Conservation (phyloP, 176 grass and related monocot species). For the Musa acuminata region DNA sequence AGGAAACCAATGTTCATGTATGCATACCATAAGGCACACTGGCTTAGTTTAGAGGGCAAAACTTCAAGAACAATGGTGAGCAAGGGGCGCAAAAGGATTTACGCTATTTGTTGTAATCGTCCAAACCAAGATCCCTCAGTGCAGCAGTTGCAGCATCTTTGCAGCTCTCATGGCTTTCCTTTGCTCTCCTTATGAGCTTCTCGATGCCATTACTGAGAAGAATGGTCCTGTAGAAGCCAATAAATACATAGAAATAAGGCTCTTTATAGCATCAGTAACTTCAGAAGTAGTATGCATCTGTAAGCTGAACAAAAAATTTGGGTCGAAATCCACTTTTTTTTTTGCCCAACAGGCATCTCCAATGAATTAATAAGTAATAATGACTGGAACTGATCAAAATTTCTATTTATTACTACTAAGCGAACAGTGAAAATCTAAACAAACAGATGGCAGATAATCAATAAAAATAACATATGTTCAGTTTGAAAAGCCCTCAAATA, state of each 20-base stretch:
- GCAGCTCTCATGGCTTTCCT: slow-evolving; percentile 53
- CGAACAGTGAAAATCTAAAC: no score
- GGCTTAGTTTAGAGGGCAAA: background rate
- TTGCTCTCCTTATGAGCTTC: slow-evolving; percentile 76
- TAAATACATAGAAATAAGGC: background rate
- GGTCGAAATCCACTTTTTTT: no score
- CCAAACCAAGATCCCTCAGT: slow-evolving; percentile 73
- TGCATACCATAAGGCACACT: background rate
- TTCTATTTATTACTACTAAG: no score
- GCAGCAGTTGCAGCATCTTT: slow-evolving; percentile 85
- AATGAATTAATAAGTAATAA: no score
- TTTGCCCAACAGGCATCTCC: no score
- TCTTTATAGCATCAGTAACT: background rate
- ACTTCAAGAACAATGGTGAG: background rate
- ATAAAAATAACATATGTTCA: no score
- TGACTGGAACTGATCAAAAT: no score
- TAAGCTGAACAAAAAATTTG: background rate
- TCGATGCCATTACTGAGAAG: slow-evolving; percentile 67
- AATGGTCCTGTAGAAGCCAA: slow-evolving; percentile 38
- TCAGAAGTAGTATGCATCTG: background rate
- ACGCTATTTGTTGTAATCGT: slow-evolving; percentile 65
- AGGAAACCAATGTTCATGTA: background rate
- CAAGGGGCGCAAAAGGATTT: background rate
- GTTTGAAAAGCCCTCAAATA: no score
- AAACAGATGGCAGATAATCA: no score